Conservation (phyloP, 2,329 filamentous ascomycete genomes). For the Aspergillus sp. region DNA sequence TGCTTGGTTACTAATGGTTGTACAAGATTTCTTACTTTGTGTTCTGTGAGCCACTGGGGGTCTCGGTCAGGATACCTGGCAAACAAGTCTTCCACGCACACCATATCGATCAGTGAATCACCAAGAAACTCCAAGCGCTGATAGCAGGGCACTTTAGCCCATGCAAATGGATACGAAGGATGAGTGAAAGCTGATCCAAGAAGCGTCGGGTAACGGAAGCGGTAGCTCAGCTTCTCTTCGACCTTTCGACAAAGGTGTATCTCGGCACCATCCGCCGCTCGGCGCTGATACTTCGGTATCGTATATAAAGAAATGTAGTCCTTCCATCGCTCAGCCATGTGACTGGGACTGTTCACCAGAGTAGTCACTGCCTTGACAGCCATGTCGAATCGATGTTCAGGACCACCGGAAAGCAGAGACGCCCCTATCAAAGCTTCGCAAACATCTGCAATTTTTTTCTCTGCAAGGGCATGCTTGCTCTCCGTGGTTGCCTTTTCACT, state of each 20-base stretch:
- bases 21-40: constrained; percentile 61
- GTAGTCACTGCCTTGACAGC: constrained; percentile 59
- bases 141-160: constrained; percentile 81
- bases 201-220: constrained; percentile 73
- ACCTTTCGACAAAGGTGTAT: constrained; percentile 67
- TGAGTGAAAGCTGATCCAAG: constrained; percentile 85
- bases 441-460: constrained; percentile 92
- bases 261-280: constrained; percentile 65
- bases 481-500: constrained; percentile 48
- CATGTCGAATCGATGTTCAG: constrained; percentile 55
- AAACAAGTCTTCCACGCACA: constrained; percentile 80
- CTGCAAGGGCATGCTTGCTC: constrained; percentile 66
- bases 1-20: background rate
- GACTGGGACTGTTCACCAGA: constrained; percentile 68
- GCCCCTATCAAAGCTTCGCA: constrained; percentile 94
- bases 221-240: constrained; percentile 59
- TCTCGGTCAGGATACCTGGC: constrained; percentile 73
- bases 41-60: constrained; percentile 95
- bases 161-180: constrained; percentile 73
- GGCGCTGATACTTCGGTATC: constrained; percentile 70
- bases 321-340: constrained; percentile 67
- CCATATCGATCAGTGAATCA: constrained; percentile 85
- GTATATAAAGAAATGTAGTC: constrained; percentile 73
- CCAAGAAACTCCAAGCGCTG: constrained; percentile 91
- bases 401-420: constrained; percentile 62